phyloP scores from a whole-genome alignment of 192 early-diverging fungal genomes.

The Backusella liffmaniae region DNA sequence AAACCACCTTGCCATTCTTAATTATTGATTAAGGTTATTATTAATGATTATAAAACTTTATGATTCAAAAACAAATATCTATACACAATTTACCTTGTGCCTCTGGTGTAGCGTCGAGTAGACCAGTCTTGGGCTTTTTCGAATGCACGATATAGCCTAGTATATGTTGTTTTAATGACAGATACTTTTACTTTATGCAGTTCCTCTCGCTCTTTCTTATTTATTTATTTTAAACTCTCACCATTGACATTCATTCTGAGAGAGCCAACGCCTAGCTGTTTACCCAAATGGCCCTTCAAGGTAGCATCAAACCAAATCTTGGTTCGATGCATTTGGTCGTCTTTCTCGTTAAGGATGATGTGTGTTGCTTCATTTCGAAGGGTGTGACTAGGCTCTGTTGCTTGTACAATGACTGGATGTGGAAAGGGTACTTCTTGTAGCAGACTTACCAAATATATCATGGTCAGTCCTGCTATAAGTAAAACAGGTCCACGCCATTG shows the following conservation, averaged over 20 bases:
- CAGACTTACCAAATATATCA: conserved; percentile 39
- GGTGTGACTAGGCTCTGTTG: neutral
- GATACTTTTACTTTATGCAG: neutral
- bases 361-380: conserved; percentile 2
- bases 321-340: conserved; percentile 28
- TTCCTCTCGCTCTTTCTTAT: neutral
- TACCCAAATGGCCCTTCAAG: conserved; percentile 1
- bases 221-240: neutral
- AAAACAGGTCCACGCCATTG: conserved; percentile 38
- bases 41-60: neutral
- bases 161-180: neutral
- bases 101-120: neutral
- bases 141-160: neutral
- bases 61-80: too few relatives aligned
- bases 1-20: conserved; percentile 24
- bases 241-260: conserved; percentile 17
- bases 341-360: conserved; percentile 16
- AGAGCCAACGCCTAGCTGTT: conserved; percentile 11
- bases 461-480: conserved; percentile 26
- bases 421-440: conserved; percentile 36
- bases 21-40: neutral
- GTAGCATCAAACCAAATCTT: conserved; percentile 25
- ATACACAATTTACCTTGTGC: neutral
- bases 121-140: neutral
- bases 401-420: conserved; percentile 23